Percentiles rank a stretch among this genome's conserved stretches.
phyloP scores from a whole-genome alignment of 208 protist species.

The Vickermania ingenoplastis region DNA sequence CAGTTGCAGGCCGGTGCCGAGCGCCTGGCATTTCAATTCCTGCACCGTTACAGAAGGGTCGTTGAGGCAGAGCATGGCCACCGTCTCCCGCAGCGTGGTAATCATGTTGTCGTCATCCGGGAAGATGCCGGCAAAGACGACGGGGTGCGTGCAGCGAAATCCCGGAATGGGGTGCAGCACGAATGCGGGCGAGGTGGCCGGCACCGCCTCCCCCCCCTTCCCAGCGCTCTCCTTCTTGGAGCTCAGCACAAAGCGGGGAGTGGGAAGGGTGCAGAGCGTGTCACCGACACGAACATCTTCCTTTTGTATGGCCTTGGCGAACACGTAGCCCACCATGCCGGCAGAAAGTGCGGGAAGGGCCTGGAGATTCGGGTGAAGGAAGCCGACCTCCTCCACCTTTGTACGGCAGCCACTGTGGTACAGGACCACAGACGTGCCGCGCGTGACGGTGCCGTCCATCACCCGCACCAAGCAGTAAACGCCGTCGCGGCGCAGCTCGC shows the following conservation, averaged over 20 bases:
- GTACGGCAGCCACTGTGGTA: conserved; percentile 48
- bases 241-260: conserved; percentile 33
- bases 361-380: conserved; percentile 89
- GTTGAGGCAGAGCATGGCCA: conserved; percentile 92
- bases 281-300: conserved; percentile 93
- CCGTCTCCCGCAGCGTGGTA: conserved; percentile 76
- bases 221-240: conserved; percentile 1
- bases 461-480: conserved; percentile 84
- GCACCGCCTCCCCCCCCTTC: neutral
- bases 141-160: conserved; percentile 76
- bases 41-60: conserved; percentile 89
- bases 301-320: conserved; percentile 65
- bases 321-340: conserved; percentile 96
- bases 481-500: conserved; percentile 15
- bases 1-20: conserved; percentile 90
- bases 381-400: conserved; percentile 90
- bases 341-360: conserved; percentile 66
- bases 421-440: conserved; percentile 55
- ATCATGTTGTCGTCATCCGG: conserved; percentile 86
- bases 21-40: conserved; percentile 70
- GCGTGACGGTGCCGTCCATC: conserved; percentile 84
- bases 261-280: conserved; percentile 82
- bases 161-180: conserved; percentile 31
- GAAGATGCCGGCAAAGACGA: conserved; percentile 96
- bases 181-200: neutral